Conservation (phyloP, 306 rosid species). For the Fragaria nilgerrensis region DNA sequence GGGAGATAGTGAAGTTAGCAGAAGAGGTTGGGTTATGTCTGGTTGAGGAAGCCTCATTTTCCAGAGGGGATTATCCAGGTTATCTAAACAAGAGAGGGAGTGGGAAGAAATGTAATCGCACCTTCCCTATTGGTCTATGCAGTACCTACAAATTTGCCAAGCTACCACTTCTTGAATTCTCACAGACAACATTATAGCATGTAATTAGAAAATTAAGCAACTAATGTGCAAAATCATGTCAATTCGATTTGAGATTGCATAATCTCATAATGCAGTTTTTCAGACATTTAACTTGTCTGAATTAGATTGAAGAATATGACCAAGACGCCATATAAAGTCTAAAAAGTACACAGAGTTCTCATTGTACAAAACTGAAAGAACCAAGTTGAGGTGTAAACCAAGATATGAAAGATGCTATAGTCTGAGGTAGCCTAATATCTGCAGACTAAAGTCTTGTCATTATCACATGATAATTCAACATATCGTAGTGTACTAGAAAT, state of each 20-base stretch:
- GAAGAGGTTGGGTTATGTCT: neutral
- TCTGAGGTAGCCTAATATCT: neutral
- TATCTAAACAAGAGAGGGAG: slow-evolving; percentile 33
- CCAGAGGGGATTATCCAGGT: slow-evolving; percentile 10
- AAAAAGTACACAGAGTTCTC: neutral
- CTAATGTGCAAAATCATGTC: neutral
- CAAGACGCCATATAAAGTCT: neutral
- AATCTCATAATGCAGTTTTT: neutral
- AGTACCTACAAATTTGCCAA: slow-evolving; percentile 24
- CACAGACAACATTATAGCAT: neutral
- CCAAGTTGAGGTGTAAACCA: neutral
- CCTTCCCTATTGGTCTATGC: slow-evolving; percentile 28
- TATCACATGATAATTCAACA: neutral
- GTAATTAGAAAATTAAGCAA: neutral
- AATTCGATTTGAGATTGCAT: neutral
- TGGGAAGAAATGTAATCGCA: neutral
- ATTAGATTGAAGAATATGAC: neutral
- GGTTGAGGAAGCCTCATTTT: slow-evolving; percentile 14
- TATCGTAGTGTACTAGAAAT: neutral
- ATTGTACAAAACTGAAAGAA: neutral
- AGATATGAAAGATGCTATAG: neutral
- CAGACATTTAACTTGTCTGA: neutral
- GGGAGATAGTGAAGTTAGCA: slow-evolving; percentile 33
- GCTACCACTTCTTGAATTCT: slow-evolving; percentile 11
- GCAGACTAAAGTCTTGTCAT: neutral